These are phyloP conservation scores for Toxicodendron radicans DNA, from an alignment of 345 rosid species.

Conservation along the genomic window DNA sequence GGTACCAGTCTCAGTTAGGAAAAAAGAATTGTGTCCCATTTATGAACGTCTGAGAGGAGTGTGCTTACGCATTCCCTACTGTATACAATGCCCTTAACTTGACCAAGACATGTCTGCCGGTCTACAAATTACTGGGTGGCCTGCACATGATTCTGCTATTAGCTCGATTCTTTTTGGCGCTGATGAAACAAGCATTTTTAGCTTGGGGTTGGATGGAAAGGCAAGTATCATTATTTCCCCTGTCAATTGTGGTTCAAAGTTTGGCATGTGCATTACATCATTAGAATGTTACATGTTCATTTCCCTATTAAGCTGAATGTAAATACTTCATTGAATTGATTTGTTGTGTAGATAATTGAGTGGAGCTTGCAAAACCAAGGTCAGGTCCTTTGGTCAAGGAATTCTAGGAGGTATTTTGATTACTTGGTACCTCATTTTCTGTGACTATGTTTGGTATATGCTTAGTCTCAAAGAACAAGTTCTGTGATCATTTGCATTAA, in stretches of 20 bases:
- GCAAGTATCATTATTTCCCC: slow-evolving; percentile 24
- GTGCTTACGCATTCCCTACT: neutral
- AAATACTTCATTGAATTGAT: slow-evolving; percentile 20
- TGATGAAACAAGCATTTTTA: slow-evolving; percentile 72
- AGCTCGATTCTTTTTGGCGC: slow-evolving; percentile 70
- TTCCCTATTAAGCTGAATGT: slow-evolving; percentile 4
- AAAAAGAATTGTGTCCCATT: neutral
- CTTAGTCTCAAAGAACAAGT: neutral
- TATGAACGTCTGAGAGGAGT: neutral
- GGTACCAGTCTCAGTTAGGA: slow-evolving; percentile 5
- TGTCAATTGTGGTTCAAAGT: neutral
- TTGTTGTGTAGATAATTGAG: slow-evolving; percentile 48
- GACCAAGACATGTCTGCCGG: slow-evolving; percentile 70
- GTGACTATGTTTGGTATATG: neutral
- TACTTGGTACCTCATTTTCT: neutral
- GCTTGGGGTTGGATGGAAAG: slow-evolving; percentile 73
- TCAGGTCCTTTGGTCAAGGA: slow-evolving; percentile 67
- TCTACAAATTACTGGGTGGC: slow-evolving; percentile 78
- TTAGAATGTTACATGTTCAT: neutral
- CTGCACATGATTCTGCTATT: slow-evolving; percentile 74
- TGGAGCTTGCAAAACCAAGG: slow-evolving; percentile 88
- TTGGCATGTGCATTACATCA: neutral
- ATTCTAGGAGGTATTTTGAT: slow-evolving; percentile 48
- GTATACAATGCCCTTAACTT: slow-evolving; percentile 37
- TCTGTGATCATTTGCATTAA: no score